Percentiles rank a stretch among this genome's conserved stretches.
Conservation (phyloP, 2,329 filamentous ascomycete species). For the Lasiodiplodia theobromae region DNA sequence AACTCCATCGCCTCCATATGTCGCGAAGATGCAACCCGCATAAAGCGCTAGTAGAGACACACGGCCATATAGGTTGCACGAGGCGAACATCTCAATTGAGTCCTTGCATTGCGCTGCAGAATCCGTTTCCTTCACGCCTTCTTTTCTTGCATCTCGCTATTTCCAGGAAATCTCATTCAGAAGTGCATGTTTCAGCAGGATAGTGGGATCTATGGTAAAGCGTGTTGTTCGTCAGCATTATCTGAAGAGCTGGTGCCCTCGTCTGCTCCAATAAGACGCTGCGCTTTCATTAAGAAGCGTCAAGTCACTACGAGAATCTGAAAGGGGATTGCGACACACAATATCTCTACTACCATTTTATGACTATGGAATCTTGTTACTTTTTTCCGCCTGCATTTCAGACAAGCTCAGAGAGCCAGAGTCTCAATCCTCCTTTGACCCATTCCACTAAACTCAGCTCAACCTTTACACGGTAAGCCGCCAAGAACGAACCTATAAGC, state of each 20-base stretch:
- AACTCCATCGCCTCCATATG: conserved; percentile 11
- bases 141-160: neutral
- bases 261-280: neutral
- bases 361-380: neutral
- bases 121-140: neutral
- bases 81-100: neutral
- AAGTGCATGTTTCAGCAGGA: neutral
- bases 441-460: neutral
- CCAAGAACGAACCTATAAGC: neutral
- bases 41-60: neutral
- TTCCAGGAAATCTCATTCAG: neutral
- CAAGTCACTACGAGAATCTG: neutral
- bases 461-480: neutral
- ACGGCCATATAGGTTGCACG: neutral
- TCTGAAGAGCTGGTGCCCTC: neutral
- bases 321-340: neutral
- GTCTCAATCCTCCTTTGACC: neutral
- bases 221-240: neutral
- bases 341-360: neutral
- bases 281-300: neutral
- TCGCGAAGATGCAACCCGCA: neutral
- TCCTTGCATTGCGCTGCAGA: neutral
- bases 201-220: neutral
- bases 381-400: neutral
- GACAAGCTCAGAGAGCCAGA: neutral